Percentiles rank a stretch among this genome's conserved stretches.
phyloP scores from a whole-genome alignment of 2,329 filamentous ascomycete genomes.

The Canariomyces notabilis region DNA sequence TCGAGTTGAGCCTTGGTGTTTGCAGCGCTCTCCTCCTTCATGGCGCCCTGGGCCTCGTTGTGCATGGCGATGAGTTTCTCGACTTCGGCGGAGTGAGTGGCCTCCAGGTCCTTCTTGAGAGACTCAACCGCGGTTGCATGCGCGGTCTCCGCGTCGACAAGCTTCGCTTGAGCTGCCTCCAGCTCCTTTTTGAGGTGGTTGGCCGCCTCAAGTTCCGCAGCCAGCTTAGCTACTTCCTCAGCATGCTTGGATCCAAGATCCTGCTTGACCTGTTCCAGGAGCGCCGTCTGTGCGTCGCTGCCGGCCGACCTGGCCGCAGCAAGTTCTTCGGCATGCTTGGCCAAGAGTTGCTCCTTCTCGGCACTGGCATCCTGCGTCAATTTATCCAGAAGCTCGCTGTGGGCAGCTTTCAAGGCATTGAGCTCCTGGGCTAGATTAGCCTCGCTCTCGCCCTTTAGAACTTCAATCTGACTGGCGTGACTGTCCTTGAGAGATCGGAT shows the following conservation, averaged over 20 bases:
- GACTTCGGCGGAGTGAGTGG: constrained; percentile 40
- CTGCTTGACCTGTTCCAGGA: constrained; percentile 26
- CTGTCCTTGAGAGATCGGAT: constrained; percentile 50
- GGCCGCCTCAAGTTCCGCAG: constrained; percentile 29
- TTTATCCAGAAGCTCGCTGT: constrained; percentile 38
- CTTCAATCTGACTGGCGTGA: constrained; percentile 43
- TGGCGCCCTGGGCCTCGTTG: constrained; percentile 41
- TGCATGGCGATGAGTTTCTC: constrained; percentile 41
- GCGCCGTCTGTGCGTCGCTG: constrained; percentile 22
- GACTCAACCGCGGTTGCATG: constrained; percentile 35
- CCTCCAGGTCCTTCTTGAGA: constrained; percentile 38
- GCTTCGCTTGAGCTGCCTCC: constrained; percentile 27
- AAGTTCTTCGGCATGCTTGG: constrained; percentile 28
- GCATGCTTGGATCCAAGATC: constrained; percentile 30
- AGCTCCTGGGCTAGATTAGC: constrained; percentile 32
- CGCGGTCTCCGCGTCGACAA: constrained; percentile 32
- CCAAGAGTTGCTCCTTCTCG: constrained; percentile 36
- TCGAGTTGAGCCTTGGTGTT: constrained; percentile 38
- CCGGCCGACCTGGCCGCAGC: constrained; percentile 25
- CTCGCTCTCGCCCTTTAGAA: constrained; percentile 27
- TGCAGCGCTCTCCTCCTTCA: constrained; percentile 42
- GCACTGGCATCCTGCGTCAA: constrained; percentile 39
- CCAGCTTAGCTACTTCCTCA: constrained; percentile 28
- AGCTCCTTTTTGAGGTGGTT: constrained; percentile 27
- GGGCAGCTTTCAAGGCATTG: constrained; percentile 38